phyloP scores from a whole-genome alignment of 495 filamentous ascomycete species.

The Aspergillus wentii region DNA sequence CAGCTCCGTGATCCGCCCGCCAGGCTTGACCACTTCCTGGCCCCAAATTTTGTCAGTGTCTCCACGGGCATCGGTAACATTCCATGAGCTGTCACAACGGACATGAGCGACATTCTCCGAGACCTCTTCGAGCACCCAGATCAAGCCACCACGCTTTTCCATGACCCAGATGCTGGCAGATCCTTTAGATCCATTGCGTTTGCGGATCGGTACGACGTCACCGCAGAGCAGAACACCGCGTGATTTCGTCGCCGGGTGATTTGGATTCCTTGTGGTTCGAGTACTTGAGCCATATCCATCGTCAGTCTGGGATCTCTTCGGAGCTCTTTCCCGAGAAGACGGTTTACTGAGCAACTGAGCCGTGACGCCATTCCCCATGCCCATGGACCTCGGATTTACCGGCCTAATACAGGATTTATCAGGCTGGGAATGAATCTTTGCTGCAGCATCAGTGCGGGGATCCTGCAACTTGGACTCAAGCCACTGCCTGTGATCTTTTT shows the following conservation, averaged over 20 bases:
- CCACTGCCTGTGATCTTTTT: slow-evolving; percentile 82
- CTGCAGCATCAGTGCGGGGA: slow-evolving; percentile 44
- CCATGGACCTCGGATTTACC: slow-evolving; percentile 46
- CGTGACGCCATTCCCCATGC: slow-evolving; percentile 74
- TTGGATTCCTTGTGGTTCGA: slow-evolving; percentile 41
- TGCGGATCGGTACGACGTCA: slow-evolving; percentile 94
- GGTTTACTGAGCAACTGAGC: slow-evolving; percentile 84
- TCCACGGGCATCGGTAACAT: slow-evolving; percentile 62
- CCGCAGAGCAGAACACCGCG: slow-evolving; percentile 91
- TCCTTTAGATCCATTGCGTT: slow-evolving; percentile 85
- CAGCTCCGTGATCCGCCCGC: slow-evolving; percentile 67
- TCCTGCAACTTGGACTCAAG: slow-evolving; percentile 78
- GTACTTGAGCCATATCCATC: slow-evolving; percentile 68
- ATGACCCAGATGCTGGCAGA: slow-evolving; percentile 97
- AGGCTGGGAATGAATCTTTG: slow-evolving; percentile 30
- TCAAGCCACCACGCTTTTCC: slow-evolving; percentile 87
- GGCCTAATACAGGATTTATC: slow-evolving; percentile 34
- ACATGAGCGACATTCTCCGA: slow-evolving; percentile 84
- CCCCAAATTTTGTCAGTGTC: slow-evolving; percentile 78
- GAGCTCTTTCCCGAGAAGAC: slow-evolving; percentile 59
- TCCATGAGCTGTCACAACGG: slow-evolving; percentile 66
- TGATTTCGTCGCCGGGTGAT: slow-evolving; percentile 67
- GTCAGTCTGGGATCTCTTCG: slow-evolving; percentile 63
- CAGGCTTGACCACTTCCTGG: slow-evolving; percentile 54
- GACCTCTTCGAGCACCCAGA: slow-evolving; percentile 98